These are phyloP conservation scores for Verticillium klebahnii DNA, from an alignment of 2,329 filamentous ascomycete genomes.

Conservation along the genomic window DNA sequence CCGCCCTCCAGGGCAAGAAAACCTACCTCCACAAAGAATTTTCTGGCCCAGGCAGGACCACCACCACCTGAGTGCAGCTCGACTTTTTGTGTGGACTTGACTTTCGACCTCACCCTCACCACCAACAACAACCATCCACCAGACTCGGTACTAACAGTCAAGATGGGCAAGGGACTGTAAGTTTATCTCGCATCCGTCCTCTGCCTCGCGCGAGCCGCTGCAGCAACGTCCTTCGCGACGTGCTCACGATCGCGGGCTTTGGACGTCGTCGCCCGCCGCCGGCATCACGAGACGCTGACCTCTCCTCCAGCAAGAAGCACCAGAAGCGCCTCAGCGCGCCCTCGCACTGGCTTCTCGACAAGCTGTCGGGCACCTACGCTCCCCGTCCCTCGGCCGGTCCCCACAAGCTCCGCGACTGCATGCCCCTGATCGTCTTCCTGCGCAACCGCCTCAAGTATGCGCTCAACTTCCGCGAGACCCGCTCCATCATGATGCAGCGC, in stretches of 20 bases:
- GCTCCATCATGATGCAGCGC: conserved; percentile 98
- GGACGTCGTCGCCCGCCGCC: not conserved
- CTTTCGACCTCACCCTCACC: conserved; percentile 29
- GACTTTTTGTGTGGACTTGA: conserved; percentile 4
- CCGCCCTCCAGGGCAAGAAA: not conserved
- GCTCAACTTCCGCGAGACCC: conserved; percentile 96
- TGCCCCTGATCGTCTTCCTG: conserved; percentile 98
- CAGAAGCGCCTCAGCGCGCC: conserved; percentile 99
- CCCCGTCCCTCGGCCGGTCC: conserved; percentile 75
- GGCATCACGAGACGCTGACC: conserved; percentile 24
- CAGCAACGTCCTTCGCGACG: not conserved
- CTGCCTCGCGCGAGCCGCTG: not conserved
- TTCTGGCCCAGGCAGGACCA: not conserved
- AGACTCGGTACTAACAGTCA: conserved; percentile 30
- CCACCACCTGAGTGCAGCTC: not conserved
- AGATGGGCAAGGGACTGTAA: conserved; percentile 63
- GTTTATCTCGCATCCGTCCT: conserved; percentile 19
- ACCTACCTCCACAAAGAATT: not conserved
- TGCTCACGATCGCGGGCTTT: not conserved
- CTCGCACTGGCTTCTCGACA: conserved; percentile 99
- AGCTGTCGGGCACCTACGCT: conserved; percentile 87
- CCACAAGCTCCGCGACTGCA: conserved; percentile 99
- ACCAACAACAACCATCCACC: conserved; percentile 25
- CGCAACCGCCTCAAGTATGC: conserved; percentile 98
- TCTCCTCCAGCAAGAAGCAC: conserved; percentile 81